These are phyloP conservation scores for Delphinella strobiligena DNA, from an alignment of 2,329 filamentous ascomycete species.

Conservation along the genomic window DNA sequence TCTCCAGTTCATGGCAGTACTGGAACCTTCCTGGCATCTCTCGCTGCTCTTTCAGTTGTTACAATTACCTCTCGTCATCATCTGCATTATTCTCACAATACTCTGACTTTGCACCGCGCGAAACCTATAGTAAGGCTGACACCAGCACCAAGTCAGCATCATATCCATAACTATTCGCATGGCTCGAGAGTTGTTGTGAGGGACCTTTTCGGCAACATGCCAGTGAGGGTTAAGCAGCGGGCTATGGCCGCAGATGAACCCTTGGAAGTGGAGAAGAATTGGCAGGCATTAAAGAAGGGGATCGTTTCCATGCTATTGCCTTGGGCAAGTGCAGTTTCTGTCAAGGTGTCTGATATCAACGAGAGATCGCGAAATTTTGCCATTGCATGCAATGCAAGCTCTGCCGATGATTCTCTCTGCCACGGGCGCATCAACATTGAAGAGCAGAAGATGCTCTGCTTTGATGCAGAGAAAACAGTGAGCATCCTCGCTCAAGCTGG, in stretches of 20 bases:
- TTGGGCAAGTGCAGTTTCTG: constrained; percentile 45
- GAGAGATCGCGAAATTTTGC: constrained; percentile 13
- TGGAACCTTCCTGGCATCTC: constrained; percentile 65
- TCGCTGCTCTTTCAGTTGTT: constrained; percentile 65
- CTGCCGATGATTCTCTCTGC: constrained; percentile 16
- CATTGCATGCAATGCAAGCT: constrained; percentile 3
- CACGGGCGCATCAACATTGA: constrained; percentile 17
- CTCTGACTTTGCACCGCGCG: constrained; percentile 59
- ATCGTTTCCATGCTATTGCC: constrained; percentile 57
- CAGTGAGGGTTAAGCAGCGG: constrained; percentile 77
- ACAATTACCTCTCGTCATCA: constrained; percentile 62
- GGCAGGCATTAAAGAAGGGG: constrained; percentile 48
- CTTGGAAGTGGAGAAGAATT: constrained; percentile 48
- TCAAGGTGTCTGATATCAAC: constrained; percentile 47
- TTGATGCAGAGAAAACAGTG: constrained; percentile 19
- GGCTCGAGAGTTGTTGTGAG: constrained; percentile 67
- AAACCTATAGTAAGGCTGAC: constrained; percentile 50
- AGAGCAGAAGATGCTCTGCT: constrained; percentile 7
- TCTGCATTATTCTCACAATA: constrained; percentile 48
- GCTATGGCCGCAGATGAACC: constrained; percentile 39
- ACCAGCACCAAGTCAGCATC: constrained; percentile 48
- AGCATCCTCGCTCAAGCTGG: constrained; percentile 54
- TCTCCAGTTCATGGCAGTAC: constrained; percentile 49
- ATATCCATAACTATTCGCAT: constrained; percentile 42
- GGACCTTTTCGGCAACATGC: constrained; percentile 81